Evolutionary conservation across 2,329 filamentous ascomycete genomes (phyloP), one percentile per base, ranked within the genome.

Genomic region (Amylocarpus encephaloides): DNA sequence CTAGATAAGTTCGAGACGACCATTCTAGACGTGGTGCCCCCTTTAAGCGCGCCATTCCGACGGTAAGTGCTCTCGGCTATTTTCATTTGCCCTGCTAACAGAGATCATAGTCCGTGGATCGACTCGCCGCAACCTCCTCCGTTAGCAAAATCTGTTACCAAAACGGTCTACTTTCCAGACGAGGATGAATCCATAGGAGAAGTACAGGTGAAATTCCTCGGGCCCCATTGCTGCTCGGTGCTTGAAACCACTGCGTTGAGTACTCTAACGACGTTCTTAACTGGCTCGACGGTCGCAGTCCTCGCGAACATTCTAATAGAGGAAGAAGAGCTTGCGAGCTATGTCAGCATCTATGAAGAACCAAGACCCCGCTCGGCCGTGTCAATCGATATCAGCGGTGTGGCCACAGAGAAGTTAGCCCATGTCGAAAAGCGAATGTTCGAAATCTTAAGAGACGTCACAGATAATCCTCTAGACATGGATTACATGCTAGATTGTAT

Each of bases 161-260:
- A 92, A 58, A 88, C 78, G 0, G 85, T 95, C 26, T 85, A 95
- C 55, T 98, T 98, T 62, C 93, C 93, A 0, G 93, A 98, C 66
- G 92, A 96, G 62, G 93, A 98, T 59, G 93, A 98, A 66, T 92
- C 89, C 0, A 87, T 84, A 49, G 93, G 93, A 34, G 92, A 97
- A 65, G 82, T 97, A 44, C 73, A 88, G 43, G 82, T 96, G 16
- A 86, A 80, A 1, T 95, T 94, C 70, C 82, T 97, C 49, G 93
- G 93, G 0, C 93, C 93, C 0, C 77, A 85, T 60, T 90, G 86
- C 67, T 86, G 79, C 47, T 83, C 96, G 59, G 68, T 79, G 2
- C 66, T 87, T 19, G 72, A 78, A 36, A 79, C 80, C 10, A 84
- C 83, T 12, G 93, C 91, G 1, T 71, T 96, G 3, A 86, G 87